A percentile compares a stretch with the other conserved stretches of the same genome.
Conservation (phyloP, 768 basidiomycete genomes). For the Tricholoma bakamatsutake region DNA sequence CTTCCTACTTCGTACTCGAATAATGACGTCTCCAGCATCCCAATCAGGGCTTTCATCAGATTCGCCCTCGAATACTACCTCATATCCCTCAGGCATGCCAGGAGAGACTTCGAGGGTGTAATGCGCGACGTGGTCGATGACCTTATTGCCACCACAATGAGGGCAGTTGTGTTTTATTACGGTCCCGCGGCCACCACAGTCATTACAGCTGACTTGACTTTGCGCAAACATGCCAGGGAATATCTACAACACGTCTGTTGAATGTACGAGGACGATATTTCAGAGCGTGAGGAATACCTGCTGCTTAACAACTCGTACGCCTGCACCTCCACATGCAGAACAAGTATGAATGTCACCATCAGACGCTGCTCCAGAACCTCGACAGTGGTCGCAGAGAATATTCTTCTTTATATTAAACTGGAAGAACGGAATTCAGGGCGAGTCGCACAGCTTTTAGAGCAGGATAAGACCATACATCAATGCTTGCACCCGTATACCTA, state of each 20-base stretch:
- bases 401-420: slow-evolving; percentile 92
- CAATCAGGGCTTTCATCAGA: slow-evolving; percentile 94
- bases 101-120: slow-evolving; percentile 82
- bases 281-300: slow-evolving; percentile 37
- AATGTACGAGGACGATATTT: neutral
- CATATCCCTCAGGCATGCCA: slow-evolving; percentile 91
- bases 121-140: slow-evolving; percentile 71
- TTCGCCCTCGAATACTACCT: slow-evolving; percentile 93
- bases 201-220: slow-evolving; percentile 74
- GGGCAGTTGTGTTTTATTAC: slow-evolving; percentile 75
- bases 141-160: slow-evolving; percentile 77
- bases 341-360: slow-evolving; percentile 88
- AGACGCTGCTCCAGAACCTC: slow-evolving; percentile 90
- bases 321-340: slow-evolving; percentile 74
- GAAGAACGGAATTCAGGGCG: neutral
- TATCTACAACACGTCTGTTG: slow-evolving; percentile 35
- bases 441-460: slow-evolving; percentile 14
- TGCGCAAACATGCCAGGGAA: slow-evolving; percentile 97
- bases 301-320: slow-evolving; percentile 80
- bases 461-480: slow-evolving; percentile 54
- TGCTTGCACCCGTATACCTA: slow-evolving; percentile 79
- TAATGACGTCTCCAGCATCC: slow-evolving; percentile 91
- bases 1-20: slow-evolving; percentile 75
- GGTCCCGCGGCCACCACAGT: slow-evolving; percentile 81
- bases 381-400: slow-evolving; percentile 94